Evolutionary conservation across 805 yeast species (phyloP), one percentile per base, ranked within the genome.

Genomic region (Kluyveromyces aestuarii): DNA sequence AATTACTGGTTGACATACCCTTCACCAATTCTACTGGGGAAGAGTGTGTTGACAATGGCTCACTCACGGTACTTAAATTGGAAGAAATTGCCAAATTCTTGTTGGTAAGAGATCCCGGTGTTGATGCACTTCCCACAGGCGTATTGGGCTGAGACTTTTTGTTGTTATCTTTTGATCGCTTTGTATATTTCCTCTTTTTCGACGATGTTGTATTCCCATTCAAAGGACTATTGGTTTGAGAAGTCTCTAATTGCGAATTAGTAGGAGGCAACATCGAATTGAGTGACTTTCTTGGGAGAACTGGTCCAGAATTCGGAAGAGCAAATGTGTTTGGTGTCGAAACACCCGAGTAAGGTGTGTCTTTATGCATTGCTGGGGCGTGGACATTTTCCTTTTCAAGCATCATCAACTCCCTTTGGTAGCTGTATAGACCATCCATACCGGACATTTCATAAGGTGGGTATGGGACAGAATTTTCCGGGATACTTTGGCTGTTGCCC

Each of bases 341-440:
- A 47, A 79, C 84, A 9, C 83, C 82, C 44, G 71, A 77, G 58
- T 80, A 16, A 38, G 45, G 36, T 17, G 38, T 33, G 7, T 30
- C 39, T 27, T 43, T 43, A 9, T 18, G 25, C 14, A 43, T 43
- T 17, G 61, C 48, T 18, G 59, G 50, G 17, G 53, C 52, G 36
- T 52, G 80, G 61, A 83, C 82, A 64, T 84, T 87, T 61, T 85
- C 90, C 53, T 78, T 78, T 58, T 87, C 95, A 59, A 87, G 68
- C 47, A 83, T 62, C 76, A 84, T 76, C 55, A 86, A 69, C 64
- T 86, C 91, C 72, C 79, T 81, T 63, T 87, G 95, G 63, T 87
- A 87, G 60, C 87, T 95, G 57, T 83, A 87, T 38, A 87, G 68
- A 1, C 91, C 90, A 57, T 74, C 58, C 47, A 46, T 51, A 47